phyloP scores from a whole-genome alignment of 2,329 filamentous ascomycete species.

The Periconia digitata region DNA sequence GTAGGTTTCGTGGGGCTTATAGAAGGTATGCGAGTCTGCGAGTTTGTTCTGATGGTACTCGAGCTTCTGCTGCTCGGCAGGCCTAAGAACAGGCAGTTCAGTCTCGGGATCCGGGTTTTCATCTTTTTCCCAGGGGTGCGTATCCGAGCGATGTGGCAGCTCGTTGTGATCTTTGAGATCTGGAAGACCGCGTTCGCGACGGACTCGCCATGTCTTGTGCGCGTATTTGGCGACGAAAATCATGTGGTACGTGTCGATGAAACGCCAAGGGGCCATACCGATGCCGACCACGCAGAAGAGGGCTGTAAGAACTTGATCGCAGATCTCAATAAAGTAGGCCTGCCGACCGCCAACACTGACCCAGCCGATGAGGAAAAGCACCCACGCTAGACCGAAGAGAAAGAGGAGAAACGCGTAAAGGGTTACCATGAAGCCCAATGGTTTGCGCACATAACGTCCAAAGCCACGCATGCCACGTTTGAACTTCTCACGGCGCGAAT shows the following conservation, averaged over 20 bases:
- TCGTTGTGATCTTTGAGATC: conserved; percentile 69
- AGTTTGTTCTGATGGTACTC: conserved; percentile 79
- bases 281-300: conserved; percentile 66
- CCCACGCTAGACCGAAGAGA: conserved; percentile 82
- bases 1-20: conserved; percentile 84
- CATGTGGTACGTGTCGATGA: conserved; percentile 86
- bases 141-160: conserved; percentile 54
- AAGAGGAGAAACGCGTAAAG: conserved; percentile 87
- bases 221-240: conserved; percentile 74
- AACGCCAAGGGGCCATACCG: conserved; percentile 68
- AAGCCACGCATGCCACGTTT: conserved; percentile 80
- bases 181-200: conserved; percentile 62
- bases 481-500: conserved; percentile 76
- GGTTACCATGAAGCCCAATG: conserved; percentile 80
- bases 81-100: conserved; percentile 62
- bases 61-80: conserved; percentile 66
- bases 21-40: conserved; percentile 80
- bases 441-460: conserved; percentile 69
- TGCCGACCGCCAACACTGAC: conserved; percentile 76
- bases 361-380: conserved; percentile 86
- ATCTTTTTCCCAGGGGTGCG: conserved; percentile 46
- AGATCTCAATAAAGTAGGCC: conserved; percentile 58
- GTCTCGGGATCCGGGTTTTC: conserved; percentile 18
- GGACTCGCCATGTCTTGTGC: conserved; percentile 64
- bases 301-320: conserved; percentile 62